Base-by-base conservation (phyloP, 1,284 basidiomycete species). In the Termitomyces sp. region DNA sequence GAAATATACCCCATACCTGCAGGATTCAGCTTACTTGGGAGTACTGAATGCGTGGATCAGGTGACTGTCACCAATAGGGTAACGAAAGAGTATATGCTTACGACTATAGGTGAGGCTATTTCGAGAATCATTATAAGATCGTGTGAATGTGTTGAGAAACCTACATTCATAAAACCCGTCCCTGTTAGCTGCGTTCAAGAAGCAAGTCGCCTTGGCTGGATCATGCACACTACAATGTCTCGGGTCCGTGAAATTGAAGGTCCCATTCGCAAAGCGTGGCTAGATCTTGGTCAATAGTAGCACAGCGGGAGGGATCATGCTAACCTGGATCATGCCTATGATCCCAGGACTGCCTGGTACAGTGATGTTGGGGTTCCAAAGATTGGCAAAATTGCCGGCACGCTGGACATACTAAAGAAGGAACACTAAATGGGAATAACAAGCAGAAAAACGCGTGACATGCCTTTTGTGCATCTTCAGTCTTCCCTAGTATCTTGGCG, bases 191-290 rank as follows among this genome's bases (percentile, higher is more conserved):
- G 80, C 77, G 59, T 83, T 78, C 57, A 85, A 65, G 68, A 81
- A 85, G 58, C 83, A 86, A 0, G 79, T 81, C 2, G 80, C 72
- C 30, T 74, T 66, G 3, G 68, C 65, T 0, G 81, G 82, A 60
- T 84, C 82, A 55, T 84, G 76, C 35, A 78, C 71, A 60, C 81
- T 84, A 60, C 83, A 86, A 63, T 84, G 83, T 16, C 83, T 68
- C 0, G 83, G 83, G 62, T 85, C 82, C 5, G 82, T 84, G 56
- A 77, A 83, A 59, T 79, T 80, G 66, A 79, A 85, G 0, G 77
- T 78, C 3, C 83, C 83, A 58, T 84, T 77, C 3, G 72, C 68
- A 57, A 80, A 83, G 8, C 79, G 72, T 10, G 79, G 81, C 79
- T 84, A 54, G n/a, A 21, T 10, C 16, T 46, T 39, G 18, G 34